Base-by-base conservation (phyloP, 345 rosid genomes). In the Brassica juncea region DNA sequence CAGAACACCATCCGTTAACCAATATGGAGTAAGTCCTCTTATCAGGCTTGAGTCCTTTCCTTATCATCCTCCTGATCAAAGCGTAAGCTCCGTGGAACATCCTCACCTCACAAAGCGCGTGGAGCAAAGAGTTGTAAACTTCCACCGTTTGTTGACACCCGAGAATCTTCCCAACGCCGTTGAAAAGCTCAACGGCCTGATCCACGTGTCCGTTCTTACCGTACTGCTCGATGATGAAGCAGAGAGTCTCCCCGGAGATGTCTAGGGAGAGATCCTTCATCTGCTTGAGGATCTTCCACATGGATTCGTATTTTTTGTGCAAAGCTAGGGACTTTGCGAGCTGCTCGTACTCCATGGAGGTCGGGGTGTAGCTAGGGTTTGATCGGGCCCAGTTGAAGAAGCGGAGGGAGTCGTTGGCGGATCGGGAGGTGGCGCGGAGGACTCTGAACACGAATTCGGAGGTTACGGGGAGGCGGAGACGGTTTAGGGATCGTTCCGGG, bases 51-150 rank as follows among this genome's bases (percentile, higher is more conserved):
- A 88, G 71, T 1, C 89, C 91, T 78, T 86, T 95, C 74, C 98
- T 81, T 28, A 90, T 84, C 98, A 95, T 91, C 83, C 98, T 81
- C 84, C 97, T 76, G 30, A 91, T 84, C 81, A 94, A 75, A 0
- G 97, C 97, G 69, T 93, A 93, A 57, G 98, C 94, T 0, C 93
- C 96, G 30, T 91, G 92, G 76, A 89, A 94, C 94, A 91, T 79
- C 79, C 86, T 94, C 23, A 89, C 90, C 71, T 90, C 94, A 34
- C 97, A 91, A 31, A 91, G 86, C 8, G 98, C 97, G 37, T 86
- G 88, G 42, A 93, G 89, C 82, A 94, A 76, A 0, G 99, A 81
- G 57, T 94, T 91, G 82, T 88, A 86, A 37, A 91, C 82, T 8
- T 77, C 85, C 4, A 86, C 73, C 5, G 83, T 85, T 49, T 86